Evolutionary conservation across 1,139 yeast species (phyloP).

Genomic region (Diutina catenulata): DNA sequence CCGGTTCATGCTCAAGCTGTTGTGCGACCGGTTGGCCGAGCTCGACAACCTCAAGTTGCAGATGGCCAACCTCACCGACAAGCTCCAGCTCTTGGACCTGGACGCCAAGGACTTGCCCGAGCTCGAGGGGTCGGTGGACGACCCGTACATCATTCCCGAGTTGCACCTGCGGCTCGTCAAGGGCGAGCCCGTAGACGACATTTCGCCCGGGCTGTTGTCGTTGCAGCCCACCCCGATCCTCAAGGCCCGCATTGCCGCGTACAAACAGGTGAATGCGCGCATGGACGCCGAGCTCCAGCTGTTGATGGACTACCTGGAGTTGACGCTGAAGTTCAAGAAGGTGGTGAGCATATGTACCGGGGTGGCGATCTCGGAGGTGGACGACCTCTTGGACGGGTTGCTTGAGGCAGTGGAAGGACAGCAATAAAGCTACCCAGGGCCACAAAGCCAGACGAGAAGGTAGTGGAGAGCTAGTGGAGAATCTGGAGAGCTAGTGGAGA

Average conservation of each 20-base stretch:
- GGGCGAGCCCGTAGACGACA: conserved; percentile 18
- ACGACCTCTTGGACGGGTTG: conserved; percentile 70
- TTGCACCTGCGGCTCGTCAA: conserved; percentile 39
- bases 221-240: conserved; percentile 45
- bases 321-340: conserved; percentile 77
- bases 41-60: conserved; percentile 34
- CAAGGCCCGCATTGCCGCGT: conserved; percentile 72
- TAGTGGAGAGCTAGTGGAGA: too few relatives aligned
- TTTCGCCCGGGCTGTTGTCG: conserved; percentile 16
- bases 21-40: conserved; percentile 24
- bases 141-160: conserved; percentile 56
- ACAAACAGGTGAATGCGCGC: conserved; percentile 24
- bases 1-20: conserved; percentile 25
- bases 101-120: not conserved
- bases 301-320: conserved; percentile 41
- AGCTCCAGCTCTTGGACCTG: conserved; percentile 15
- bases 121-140: conserved; percentile 8
- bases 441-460: too few relatives aligned
- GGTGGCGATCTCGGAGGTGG: conserved; percentile 65
- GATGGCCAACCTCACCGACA: conserved; percentile 31
- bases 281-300: conserved; percentile 39
- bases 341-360: conserved; percentile 89
- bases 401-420: conserved; percentile 77
- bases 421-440: too few relatives aligned
- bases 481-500: too few relatives aligned